A percentile compares a stretch with the other conserved stretches of the same genome.
phyloP scores from a whole-genome alignment of 2,329 filamentous ascomycete species.

The Fusarium sp. region DNA sequence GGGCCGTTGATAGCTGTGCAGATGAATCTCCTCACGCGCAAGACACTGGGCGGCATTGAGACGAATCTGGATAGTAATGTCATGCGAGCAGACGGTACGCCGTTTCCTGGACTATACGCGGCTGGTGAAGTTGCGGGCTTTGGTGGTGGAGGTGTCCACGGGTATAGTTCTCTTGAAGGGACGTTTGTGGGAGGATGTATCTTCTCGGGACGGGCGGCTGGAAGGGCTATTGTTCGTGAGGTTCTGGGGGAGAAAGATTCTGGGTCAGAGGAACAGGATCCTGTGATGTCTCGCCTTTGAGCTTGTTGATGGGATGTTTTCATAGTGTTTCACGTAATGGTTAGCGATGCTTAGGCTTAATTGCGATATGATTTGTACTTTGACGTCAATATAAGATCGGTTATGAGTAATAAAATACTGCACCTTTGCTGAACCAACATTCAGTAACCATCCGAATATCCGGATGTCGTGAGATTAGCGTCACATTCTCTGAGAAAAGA shows the following conservation, averaged over 20 bases:
- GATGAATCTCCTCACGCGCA: slow-evolving; percentile 70
- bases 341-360: neutral
- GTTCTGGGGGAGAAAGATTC: slow-evolving; percentile 31
- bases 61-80: slow-evolving; percentile 68
- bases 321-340: neutral
- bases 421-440: neutral
- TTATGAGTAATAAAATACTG: neutral
- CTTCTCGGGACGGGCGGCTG: slow-evolving; percentile 69
- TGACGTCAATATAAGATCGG: neutral
- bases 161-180: slow-evolving; percentile 70
- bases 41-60: slow-evolving; percentile 70
- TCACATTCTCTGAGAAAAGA: neutral
- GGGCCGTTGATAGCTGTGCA: slow-evolving; percentile 70
- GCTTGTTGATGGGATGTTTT: neutral
- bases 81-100: slow-evolving; percentile 59
- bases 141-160: slow-evolving; percentile 71
- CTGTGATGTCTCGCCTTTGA: slow-evolving; percentile 14
- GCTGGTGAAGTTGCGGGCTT: slow-evolving; percentile 71
- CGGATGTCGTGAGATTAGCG: neutral
- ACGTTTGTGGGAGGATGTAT: slow-evolving; percentile 73
- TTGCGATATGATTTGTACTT: too few species aligned
- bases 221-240: slow-evolving; percentile 65
- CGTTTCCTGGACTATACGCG: slow-evolving; percentile 67
- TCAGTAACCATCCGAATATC: neutral
- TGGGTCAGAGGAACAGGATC: neutral